Evolutionary conservation across 139 green algal genomes (phyloP).

Genomic region (Chlorella sp.): DNA sequence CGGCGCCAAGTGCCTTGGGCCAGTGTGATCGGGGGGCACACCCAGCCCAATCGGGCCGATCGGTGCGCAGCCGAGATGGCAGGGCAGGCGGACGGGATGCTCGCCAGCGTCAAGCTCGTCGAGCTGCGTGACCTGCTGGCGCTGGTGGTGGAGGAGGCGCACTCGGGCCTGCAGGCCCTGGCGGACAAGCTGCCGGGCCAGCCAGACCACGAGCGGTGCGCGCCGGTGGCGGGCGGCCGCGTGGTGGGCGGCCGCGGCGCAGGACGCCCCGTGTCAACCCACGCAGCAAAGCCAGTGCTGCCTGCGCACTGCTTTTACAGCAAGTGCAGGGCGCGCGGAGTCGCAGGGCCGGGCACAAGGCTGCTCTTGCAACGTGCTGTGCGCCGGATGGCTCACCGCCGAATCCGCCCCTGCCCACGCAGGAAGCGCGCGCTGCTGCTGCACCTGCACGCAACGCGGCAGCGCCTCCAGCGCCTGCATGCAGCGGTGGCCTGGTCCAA

Average conservation of each 20-base stretch:
- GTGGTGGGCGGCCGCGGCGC: neutral
- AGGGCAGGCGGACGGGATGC: neutral
- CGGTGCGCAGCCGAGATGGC: neutral
- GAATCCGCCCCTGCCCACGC: neutral
- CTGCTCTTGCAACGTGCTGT: neutral
- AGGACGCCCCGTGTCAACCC: neutral
- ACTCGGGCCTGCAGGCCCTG: neutral
- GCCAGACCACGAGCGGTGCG: neutral
- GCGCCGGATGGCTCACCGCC: neutral
- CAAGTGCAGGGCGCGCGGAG: neutral
- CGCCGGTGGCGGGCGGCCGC: neutral
- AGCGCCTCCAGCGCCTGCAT: slow-evolving; percentile 51
- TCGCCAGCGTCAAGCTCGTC: neutral
- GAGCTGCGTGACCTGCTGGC: neutral
- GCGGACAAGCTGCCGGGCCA: neutral
- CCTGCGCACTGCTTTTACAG: neutral
- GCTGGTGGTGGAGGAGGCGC: neutral
- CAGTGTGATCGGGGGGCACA: neutral
- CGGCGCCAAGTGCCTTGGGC: too few species aligned
- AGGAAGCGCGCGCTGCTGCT: slow-evolving; percentile 43
- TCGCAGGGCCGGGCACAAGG: neutral
- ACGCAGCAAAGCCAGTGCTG: neutral
- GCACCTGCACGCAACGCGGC: slow-evolving; percentile 34
- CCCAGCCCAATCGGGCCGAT: neutral
- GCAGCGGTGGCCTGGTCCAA: slow-evolving; percentile 46